These are phyloP conservation scores for Acanthamoeba rhysodes DNA, from an alignment of 208 protist genomes.

Conservation along the genomic window DNA sequence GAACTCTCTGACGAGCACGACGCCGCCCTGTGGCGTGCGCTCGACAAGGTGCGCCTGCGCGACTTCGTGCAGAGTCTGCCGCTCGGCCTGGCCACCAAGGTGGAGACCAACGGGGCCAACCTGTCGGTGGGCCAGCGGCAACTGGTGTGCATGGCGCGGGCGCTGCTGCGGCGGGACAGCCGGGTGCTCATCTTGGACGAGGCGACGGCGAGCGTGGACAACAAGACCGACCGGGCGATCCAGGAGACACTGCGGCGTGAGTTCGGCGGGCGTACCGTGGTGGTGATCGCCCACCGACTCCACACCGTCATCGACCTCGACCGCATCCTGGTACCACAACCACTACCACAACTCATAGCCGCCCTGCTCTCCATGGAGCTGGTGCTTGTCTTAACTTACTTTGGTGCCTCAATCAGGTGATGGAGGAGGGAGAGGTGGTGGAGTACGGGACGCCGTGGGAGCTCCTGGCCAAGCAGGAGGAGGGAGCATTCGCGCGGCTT, in stretches of 20 bases:
- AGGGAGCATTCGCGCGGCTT: not conserved
- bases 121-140: slow-evolving; percentile 89
- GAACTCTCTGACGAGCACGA: not conserved
- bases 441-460: slow-evolving; percentile 1
- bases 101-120: slow-evolving; percentile 79
- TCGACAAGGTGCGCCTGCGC: slow-evolving; percentile 82
- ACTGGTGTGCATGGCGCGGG: slow-evolving; percentile 84
- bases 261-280: slow-evolving; percentile 86
- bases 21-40: slow-evolving; percentile 82
- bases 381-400: not conserved
- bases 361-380: not conserved
- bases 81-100: not conserved
- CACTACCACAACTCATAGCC: too few species aligned
- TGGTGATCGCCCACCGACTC: slow-evolving; percentile 88
- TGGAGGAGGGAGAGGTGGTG: slow-evolving; percentile 31
- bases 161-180: slow-evolving; percentile 78
- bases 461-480: not conserved
- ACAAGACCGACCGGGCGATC: slow-evolving; percentile 87
- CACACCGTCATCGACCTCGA: slow-evolving; percentile 87
- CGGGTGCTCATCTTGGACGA: slow-evolving; percentile 88
- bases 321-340: not conserved
- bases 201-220: slow-evolving; percentile 86
- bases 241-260: slow-evolving; percentile 88
- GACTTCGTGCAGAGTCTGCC: slow-evolving; percentile 35
- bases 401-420: not conserved